A percentile compares a stretch with the other conserved stretches of the same genome.
Evolutionary conservation across 179 eudicot species (phyloP).

Genomic region (Dionaea muscipula): DNA sequence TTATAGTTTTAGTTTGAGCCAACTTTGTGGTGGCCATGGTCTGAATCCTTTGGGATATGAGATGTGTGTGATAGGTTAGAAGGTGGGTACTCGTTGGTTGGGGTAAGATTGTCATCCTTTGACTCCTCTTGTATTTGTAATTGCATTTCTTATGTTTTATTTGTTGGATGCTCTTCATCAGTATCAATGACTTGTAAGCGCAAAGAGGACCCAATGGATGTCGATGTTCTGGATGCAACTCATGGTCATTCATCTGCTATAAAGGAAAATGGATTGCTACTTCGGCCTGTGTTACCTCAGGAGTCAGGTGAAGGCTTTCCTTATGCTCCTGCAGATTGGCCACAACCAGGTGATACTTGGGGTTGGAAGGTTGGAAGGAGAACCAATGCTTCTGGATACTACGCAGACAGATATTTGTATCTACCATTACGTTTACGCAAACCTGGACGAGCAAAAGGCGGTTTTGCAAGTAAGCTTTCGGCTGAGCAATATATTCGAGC

Average conservation of each 20-base stretch:
- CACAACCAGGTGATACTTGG: constrained; percentile 87
- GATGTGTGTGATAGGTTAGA: too few relatives aligned
- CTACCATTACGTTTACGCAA: constrained; percentile 36
- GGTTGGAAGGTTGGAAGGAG: constrained; percentile 57
- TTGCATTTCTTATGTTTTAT: too few relatives aligned
- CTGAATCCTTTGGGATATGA: too few relatives aligned
- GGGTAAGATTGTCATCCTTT: too few relatives aligned
- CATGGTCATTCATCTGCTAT: constrained; percentile 25
- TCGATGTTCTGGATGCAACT: constrained; percentile 39
- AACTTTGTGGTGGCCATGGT: too few relatives aligned
- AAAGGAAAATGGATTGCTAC: constrained; percentile 42
- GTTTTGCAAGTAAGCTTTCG: constrained; percentile 52
- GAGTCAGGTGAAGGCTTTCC: constrained; percentile 73
- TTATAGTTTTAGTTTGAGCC: too few relatives aligned
- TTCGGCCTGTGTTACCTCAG: constrained; percentile 49
- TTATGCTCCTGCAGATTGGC: constrained; percentile 80
- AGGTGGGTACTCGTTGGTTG: too few relatives aligned
- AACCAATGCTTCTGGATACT: constrained; percentile 31
- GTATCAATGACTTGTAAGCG: constrained; percentile 15
- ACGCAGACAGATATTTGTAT: constrained; percentile 52
- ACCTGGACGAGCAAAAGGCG: constrained; percentile 17
- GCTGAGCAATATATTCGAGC: constrained; percentile 30
- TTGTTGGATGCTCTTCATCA: constrained; percentile 8
- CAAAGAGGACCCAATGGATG: constrained; percentile 44
- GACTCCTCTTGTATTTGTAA: too few relatives aligned